These are phyloP conservation scores for Ogataea polymorpha DNA, from an alignment of 805 yeast genomes.

Conservation along the genomic window DNA sequence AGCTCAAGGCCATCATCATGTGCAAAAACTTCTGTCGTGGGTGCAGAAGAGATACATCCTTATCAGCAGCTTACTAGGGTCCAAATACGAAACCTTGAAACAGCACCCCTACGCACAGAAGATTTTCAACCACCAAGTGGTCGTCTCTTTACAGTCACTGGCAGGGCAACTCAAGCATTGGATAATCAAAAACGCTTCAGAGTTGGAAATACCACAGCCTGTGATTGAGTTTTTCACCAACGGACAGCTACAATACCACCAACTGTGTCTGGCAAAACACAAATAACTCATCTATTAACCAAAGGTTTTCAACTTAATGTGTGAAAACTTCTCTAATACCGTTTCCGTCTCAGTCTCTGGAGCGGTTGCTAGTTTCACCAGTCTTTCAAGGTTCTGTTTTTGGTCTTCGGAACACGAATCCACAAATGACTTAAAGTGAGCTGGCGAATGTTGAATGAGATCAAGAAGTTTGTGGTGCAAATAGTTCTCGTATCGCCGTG, in stretches of 20 bases:
- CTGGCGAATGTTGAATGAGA: slow-evolving; percentile 43
- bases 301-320: slow-evolving; percentile 53
- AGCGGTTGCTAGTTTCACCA: slow-evolving; percentile 36
- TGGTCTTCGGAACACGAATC: slow-evolving; percentile 38
- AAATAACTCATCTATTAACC: slow-evolving; percentile 20
- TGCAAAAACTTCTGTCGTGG: background rate
- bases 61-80: background rate
- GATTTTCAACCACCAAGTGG: background rate
- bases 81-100: background rate
- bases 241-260: slow-evolving; percentile 19
- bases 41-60: background rate
- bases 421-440: slow-evolving; percentile 47
- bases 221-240: slow-evolving; percentile 6
- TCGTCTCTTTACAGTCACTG: slow-evolving; percentile 3
- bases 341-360: slow-evolving; percentile 12
- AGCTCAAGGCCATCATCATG: background rate
- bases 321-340: slow-evolving; percentile 24
- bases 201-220: slow-evolving; percentile 5
- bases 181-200: background rate
- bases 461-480: slow-evolving; percentile 46
- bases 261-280: slow-evolving; percentile 21
- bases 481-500: slow-evolving; percentile 33
- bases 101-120: slow-evolving; percentile 2
- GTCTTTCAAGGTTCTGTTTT: slow-evolving; percentile 38
- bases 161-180: background rate